Evolutionary conservation across 225 moss, liverwort and hornwort genomes (phyloP).

Genomic region (Bryum argenteum): DNA sequence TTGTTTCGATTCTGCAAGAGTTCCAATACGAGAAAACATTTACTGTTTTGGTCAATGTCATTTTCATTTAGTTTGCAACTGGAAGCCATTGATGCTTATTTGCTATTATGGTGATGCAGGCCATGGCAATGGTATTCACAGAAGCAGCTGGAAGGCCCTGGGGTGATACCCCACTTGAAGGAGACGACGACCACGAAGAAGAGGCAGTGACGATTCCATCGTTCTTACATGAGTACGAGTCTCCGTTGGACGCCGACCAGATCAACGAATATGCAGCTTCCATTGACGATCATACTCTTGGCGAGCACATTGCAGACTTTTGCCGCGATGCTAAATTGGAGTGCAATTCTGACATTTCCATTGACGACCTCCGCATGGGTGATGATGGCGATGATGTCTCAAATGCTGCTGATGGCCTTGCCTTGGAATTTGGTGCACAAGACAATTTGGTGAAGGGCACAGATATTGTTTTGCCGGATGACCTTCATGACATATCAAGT

Average conservation of each 20-base stretch:
- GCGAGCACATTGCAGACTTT: constrained; percentile 17
- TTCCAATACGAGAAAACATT: no score
- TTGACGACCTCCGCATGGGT: not conserved
- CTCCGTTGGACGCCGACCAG: not conserved
- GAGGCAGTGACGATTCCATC: constrained; percentile 5
- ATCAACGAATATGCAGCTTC: not conserved
- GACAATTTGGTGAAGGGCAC: not conserved
- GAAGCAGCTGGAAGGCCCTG: constrained; percentile 6
- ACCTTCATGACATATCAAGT: not conserved
- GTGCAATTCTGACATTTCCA: constrained; percentile 10
- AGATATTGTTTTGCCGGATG: not conserved
- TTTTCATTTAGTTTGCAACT: no score
- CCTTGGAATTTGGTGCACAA: constrained; percentile 13
- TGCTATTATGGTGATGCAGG: not conserved
- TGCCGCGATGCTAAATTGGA: constrained; percentile 14
- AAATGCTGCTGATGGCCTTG: not conserved
- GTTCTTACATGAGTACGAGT: not conserved
- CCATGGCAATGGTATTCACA: not conserved
- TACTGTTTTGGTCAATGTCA: no score
- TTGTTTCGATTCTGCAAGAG: no score
- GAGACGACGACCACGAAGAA: accelerated
- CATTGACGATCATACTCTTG: constrained; percentile 23
- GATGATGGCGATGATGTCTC: not conserved
- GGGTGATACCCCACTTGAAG: not conserved
- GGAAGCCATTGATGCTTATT: no score